Base-by-base conservation (phyloP, 2,329 filamentous ascomycete genomes). In the Aspergillus jensenii region DNA sequence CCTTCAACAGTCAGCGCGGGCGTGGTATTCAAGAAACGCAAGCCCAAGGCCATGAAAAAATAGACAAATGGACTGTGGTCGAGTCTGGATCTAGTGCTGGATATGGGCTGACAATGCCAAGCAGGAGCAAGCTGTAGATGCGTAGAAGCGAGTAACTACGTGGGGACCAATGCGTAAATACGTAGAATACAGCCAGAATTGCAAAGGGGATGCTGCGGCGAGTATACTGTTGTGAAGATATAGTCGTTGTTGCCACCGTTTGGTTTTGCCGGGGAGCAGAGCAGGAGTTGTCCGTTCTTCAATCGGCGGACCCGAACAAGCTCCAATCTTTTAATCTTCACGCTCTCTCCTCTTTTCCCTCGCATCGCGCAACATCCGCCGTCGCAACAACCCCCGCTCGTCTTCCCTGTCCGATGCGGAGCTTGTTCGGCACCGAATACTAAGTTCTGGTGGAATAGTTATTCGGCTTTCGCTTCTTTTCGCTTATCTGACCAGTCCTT, bases 11-110 rank as follows among this genome's bases (percentile, higher is more conserved):
- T 59, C 19, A 60, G 59, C 5, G 55, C 69, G 4, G 73, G 71
- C 3, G 71, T 79, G 41, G 64, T 80, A 21, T 81, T 81, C 71
- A 81, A 80, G 63, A 81, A 80, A 62, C 78, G 79, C 61, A 81
- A 79, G 62, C 71, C 76, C 2, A 81, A 80, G 65, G 65, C 70
- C 50, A 71, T 72, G 64, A 76, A 72, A 64, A 74, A 73, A 68
- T 77, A 67, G 33, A 25, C 15, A 31, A 31, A 48, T 21, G 19
- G 17, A 37, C 27, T 6, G 19, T 17, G 6, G n/a, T 23, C 35
- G 35, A 37, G 35, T 37, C 35, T 37, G 35, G 12, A 37, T 37
- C 14, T 9, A 15, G n/a, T 37, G 12, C 35, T 46, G 44, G 11
- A 46, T n/a, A 27, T 25, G 44, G 44, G 14, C 21, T n/a, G 23